Percentiles rank a stretch among this genome's conserved stretches.
Evolutionary conservation across 1,284 basidiomycete genomes (phyloP).

Genomic region (Pisolithus thermaeus): DNA sequence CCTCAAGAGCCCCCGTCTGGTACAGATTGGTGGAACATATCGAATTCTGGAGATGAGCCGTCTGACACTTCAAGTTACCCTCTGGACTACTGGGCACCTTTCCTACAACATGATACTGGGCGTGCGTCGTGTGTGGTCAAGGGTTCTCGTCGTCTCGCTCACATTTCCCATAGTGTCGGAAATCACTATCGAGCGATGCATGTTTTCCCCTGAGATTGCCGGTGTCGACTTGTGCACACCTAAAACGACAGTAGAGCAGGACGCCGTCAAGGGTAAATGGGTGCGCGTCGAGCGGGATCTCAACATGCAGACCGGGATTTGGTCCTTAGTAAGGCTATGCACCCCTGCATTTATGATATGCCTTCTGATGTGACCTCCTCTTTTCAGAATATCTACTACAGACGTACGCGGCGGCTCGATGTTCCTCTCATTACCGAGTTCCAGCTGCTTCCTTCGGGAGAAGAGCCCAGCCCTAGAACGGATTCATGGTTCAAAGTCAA

Average conservation of each 20-base stretch:
- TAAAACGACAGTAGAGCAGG: slow-evolving; percentile 60
- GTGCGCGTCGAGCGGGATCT: slow-evolving; percentile 77
- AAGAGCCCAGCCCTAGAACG: slow-evolving; percentile 38
- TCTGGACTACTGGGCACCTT: slow-evolving; percentile 75
- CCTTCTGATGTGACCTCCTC: slow-evolving; percentile 9
- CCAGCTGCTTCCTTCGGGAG: slow-evolving; percentile 44
- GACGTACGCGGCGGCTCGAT: slow-evolving; percentile 76
- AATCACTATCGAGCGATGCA: slow-evolving; percentile 67
- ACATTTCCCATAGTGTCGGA: slow-evolving; percentile 57
- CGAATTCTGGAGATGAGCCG: slow-evolving; percentile 30
- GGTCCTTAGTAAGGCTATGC: slow-evolving; percentile 45
- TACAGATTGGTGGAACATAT: slow-evolving; percentile 33
- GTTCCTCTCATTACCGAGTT: slow-evolving; percentile 65
- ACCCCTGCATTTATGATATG: neutral
- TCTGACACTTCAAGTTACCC: slow-evolving; percentile 65
- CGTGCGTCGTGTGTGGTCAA: slow-evolving; percentile 40
- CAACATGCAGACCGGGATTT: slow-evolving; percentile 59
- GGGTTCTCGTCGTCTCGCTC: slow-evolving; percentile 5
- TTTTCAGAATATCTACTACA: slow-evolving; percentile 73
- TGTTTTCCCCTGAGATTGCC: slow-evolving; percentile 54
- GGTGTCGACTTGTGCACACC: slow-evolving; percentile 59
- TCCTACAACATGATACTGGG: slow-evolving; percentile 78
- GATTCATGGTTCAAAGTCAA: slow-evolving; percentile 55
- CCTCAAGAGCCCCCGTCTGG: slow-evolving; percentile 8
- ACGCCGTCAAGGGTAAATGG: slow-evolving; percentile 83